Conservation (phyloP, 768 basidiomycete genomes). For the Mrakia hoshinonis region DNA sequence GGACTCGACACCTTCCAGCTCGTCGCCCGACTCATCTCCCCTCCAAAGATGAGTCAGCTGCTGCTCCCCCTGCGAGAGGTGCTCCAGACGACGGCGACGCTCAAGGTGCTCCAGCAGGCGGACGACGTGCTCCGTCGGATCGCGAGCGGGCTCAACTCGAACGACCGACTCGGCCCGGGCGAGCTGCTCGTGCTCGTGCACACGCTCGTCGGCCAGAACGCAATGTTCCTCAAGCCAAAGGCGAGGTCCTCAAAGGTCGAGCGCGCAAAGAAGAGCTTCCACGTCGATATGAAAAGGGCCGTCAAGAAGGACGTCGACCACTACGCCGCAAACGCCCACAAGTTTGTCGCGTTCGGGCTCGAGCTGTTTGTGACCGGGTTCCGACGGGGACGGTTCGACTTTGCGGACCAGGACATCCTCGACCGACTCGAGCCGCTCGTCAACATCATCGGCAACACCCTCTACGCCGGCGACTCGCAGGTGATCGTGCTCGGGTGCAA, state of each 20-base stretch:
- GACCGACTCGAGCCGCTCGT: conserved; percentile 82
- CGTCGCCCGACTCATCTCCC: conserved; percentile 67
- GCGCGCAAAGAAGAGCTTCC: conserved; percentile 47
- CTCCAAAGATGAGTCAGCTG: conserved; percentile 63
- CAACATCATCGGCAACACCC: conserved; percentile 74
- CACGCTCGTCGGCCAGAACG: conserved; percentile 82
- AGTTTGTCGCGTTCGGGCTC: conserved; percentile 84
- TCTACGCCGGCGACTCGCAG: conserved; percentile 70
- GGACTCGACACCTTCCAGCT: conserved; percentile 79
- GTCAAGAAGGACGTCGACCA: conserved; percentile 52
- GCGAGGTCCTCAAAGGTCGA: conserved; percentile 45
- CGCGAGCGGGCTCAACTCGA: conserved; percentile 73
- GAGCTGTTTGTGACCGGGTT: conserved; percentile 83
- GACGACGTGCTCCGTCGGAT: conserved; percentile 83
- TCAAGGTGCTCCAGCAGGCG: conserved; percentile 69
- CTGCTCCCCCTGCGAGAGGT: conserved; percentile 71
- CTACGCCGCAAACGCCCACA: conserved; percentile 77
- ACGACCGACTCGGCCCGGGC: conserved; percentile 57
- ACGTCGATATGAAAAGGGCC: conserved; percentile 71
- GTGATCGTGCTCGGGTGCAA: conserved; percentile 70
- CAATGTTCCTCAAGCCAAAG: conserved; percentile 59
- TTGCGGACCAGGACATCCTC: conserved; percentile 62
- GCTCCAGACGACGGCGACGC: conserved; percentile 73
- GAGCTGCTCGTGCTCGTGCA: conserved; percentile 76
- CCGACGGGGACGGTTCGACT: conserved; percentile 75